Conservation (phyloP, 2,329 filamentous ascomycete genomes). For the Clonostachys rhizophaga region DNA sequence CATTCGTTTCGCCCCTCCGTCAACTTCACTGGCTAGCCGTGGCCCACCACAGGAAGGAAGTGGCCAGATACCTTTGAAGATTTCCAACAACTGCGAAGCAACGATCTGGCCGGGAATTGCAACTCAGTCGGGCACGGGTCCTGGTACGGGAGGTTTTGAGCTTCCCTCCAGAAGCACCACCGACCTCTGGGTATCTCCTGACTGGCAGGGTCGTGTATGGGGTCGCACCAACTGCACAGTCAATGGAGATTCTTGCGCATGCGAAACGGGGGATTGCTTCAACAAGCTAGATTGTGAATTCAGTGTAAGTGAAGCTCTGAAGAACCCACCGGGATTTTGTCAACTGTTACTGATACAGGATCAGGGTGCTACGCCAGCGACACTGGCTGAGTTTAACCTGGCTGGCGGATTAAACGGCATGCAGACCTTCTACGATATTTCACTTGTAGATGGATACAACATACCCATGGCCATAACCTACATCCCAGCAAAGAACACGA, state of each 20-base stretch:
- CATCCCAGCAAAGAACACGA: constrained; percentile 55
- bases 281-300: constrained; percentile 64
- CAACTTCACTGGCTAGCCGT: constrained; percentile 8
- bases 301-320: constrained; percentile 45
- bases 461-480: constrained; percentile 63
- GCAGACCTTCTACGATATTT: constrained; percentile 81
- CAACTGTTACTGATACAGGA: not conserved
- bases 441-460: constrained; percentile 82
- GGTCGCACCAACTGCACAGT: constrained; percentile 81
- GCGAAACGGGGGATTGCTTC: constrained; percentile 72
- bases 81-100: constrained; percentile 69
- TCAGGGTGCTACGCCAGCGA: constrained; percentile 68
- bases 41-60: constrained; percentile 23
- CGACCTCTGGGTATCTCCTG: constrained; percentile 60
- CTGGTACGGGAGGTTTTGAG: constrained; percentile 64
- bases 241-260: constrained; percentile 61
- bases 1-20: constrained; percentile 4
- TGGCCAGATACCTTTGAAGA: constrained; percentile 51
- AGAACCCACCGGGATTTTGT: not conserved
- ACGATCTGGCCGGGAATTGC: constrained; percentile 73
- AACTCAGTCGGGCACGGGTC: constrained; percentile 67
- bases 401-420: constrained; percentile 53
- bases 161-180: constrained; percentile 53
- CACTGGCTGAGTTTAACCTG: constrained; percentile 77
- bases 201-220: constrained; percentile 83